These are phyloP conservation scores for Tolypocladium amazonense DNA, from an alignment of 2,329 filamentous ascomycete species.

Conservation along the genomic window DNA sequence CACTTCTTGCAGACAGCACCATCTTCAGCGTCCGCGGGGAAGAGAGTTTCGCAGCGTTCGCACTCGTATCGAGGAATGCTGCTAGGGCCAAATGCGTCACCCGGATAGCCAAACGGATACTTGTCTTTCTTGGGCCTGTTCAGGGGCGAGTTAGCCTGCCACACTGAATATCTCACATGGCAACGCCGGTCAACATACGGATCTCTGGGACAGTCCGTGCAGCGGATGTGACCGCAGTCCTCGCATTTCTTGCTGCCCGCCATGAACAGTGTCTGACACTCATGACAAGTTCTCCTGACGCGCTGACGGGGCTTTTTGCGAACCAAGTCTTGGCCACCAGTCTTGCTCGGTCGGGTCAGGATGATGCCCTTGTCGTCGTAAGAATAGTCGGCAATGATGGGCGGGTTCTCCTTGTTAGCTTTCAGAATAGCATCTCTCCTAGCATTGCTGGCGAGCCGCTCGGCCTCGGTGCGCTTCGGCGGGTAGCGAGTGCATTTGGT, in stretches of 20 bases:
- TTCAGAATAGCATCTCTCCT: slow-evolving; percentile 38
- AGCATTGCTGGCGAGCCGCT: slow-evolving; percentile 41
- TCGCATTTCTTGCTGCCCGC: slow-evolving; percentile 51
- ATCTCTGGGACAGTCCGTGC: slow-evolving; percentile 70
- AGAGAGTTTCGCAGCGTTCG: slow-evolving; percentile 50
- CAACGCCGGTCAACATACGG: slow-evolving; percentile 45
- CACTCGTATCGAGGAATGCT: slow-evolving; percentile 47
- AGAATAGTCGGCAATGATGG: slow-evolving; percentile 39
- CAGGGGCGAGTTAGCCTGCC: background rate
- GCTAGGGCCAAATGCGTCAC: slow-evolving; percentile 46
- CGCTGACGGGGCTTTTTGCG: slow-evolving; percentile 63
- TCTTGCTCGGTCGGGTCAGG: slow-evolving; percentile 54
- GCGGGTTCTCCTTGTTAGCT: slow-evolving; percentile 46
- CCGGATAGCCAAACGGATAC: slow-evolving; percentile 60
- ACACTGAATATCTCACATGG: background rate
- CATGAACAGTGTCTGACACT: slow-evolving; percentile 55
- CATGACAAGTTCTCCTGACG: slow-evolving; percentile 66
- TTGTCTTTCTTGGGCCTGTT: slow-evolving; percentile 56
- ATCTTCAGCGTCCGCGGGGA: slow-evolving; percentile 37
- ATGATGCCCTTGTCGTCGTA: slow-evolving; percentile 35
- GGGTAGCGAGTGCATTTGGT: slow-evolving; percentile 70
- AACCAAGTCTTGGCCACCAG: slow-evolving; percentile 59
- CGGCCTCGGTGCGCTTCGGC: slow-evolving; percentile 48
- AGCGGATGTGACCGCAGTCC: slow-evolving; percentile 61
- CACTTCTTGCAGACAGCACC: slow-evolving; percentile 49